phyloP scores from a whole-genome alignment of 2,329 filamentous ascomycete species.

The Trichophaea hybrida region DNA sequence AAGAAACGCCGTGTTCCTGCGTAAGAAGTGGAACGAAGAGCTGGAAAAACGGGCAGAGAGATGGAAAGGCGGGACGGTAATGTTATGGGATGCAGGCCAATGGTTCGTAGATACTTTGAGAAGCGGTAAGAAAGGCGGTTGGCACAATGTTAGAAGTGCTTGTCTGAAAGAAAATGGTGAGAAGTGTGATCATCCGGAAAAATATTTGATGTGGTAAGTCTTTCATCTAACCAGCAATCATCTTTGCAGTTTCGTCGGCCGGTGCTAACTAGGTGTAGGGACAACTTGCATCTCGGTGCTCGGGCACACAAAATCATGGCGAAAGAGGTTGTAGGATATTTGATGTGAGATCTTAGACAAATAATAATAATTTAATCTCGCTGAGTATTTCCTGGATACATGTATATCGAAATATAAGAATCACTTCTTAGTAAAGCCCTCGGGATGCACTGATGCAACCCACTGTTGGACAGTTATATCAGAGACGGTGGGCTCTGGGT shows the following conservation, averaged over 20 bases:
- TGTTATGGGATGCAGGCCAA: slow-evolving; percentile 19
- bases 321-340: slow-evolving; percentile 11
- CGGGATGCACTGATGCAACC: too few species aligned
- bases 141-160: slow-evolving; percentile 13
- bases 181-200: slow-evolving; percentile 12
- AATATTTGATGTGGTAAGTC: slow-evolving; percentile 19
- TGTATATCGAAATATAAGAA: too few species aligned
- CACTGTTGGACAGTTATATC: too few species aligned
- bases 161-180: slow-evolving; percentile 11
- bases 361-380: too few species aligned
- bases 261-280: slow-evolving; percentile 9
- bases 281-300: slow-evolving; percentile 18
- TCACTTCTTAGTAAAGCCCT: too few species aligned
- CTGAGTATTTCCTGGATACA: too few species aligned
- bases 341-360: slow-evolving; percentile 9
- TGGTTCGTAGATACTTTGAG: slow-evolving; percentile 17
- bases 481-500: too few species aligned
- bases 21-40: slow-evolving; percentile 17
- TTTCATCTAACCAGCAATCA: neutral
- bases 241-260: neutral
- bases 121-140: slow-evolving; percentile 15
- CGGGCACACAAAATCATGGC: slow-evolving; percentile 17
- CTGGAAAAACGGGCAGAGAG: slow-evolving; percentile 11
- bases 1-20: slow-evolving; percentile 14
- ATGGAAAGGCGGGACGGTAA: slow-evolving; percentile 14